A percentile compares a stretch with the other conserved stretches of the same genome.
These are phyloP conservation scores for Coemansia reversa DNA, from an alignment of 192 early-diverging fungal species.

Conservation along the genomic window DNA sequence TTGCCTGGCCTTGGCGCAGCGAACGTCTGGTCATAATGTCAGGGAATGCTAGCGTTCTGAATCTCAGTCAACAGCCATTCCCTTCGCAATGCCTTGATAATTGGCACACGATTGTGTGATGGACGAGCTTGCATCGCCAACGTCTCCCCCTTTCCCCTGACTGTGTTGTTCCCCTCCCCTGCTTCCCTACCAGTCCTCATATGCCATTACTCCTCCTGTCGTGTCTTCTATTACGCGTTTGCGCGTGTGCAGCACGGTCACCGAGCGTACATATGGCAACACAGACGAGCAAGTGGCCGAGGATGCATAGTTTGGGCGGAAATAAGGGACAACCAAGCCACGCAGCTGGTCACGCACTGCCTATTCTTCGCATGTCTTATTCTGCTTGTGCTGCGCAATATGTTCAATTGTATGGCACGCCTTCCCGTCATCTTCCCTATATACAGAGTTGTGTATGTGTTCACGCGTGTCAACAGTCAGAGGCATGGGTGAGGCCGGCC, in stretches of 20 bases:
- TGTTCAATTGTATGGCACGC: slow-evolving; percentile 11
- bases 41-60: too few relatives aligned
- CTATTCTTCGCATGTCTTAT: slow-evolving; percentile 5
- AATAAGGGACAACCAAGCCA: slow-evolving; percentile 37
- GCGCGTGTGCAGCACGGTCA: too few relatives aligned
- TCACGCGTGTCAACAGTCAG: not conserved
- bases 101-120: too few relatives aligned
- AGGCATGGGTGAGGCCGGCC: not conserved
- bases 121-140: too few relatives aligned
- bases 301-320: slow-evolving; percentile 6
- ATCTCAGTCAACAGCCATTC: too few relatives aligned
- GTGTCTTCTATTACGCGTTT: not conserved
- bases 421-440: not conserved
- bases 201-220: not conserved
- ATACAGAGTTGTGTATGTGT: not conserved
- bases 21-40: too few relatives aligned
- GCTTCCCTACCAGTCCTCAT: not conserved
- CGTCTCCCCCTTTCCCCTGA: too few relatives aligned
- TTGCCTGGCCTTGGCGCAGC: too few relatives aligned
- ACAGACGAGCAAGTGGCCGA: slow-evolving; percentile 7
- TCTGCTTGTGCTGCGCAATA: slow-evolving; percentile 9
- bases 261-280: too few relatives aligned
- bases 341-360: slow-evolving; percentile 22
- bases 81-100: too few relatives aligned
- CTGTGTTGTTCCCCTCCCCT: too few relatives aligned